Base-by-base conservation (phyloP, 1,139 yeast genomes). In the Taiozyma sp. region DNA sequence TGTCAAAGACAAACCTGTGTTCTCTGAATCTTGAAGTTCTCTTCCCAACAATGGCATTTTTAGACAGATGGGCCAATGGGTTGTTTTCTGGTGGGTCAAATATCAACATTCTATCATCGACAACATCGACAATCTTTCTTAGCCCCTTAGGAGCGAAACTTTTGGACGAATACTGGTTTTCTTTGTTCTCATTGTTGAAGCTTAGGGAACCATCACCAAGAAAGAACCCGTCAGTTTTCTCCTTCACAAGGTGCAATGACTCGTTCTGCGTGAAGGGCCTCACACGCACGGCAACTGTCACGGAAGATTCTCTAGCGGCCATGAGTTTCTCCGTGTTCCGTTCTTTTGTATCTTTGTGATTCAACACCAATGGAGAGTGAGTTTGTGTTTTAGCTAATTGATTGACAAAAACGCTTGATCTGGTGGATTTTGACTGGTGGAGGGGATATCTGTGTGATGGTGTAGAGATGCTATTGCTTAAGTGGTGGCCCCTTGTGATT, bases 51-150 rank as follows among this genome's bases (percentile, higher is more conserved):
- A 84, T 75, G 2, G 82, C 80, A 48, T 78, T 78, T 46, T 75
- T 75, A 55, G 84, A 87, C 75, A 85, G 74, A 52, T 72, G 74
- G 26, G 78, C 74, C 56, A 85, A 65, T 0, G 95, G 89, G 60
- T 81, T 83, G n/a, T 80, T 74, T 48, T 83, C 88, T 2, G 89
- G 84, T 0, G 97, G 97, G 66, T 90, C 97, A 65, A 91, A 90
- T 13, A 90, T 83, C 53, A 91, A 74, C 95, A 90, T 89, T 56
- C 82, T 74, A 60, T 88, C 96, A 70, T 90, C 97, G 3, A 88
- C 93, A 29, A 88, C 95, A 51, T 87, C 82, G 26, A 91, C 77
- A 40, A 90, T 79, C 59, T 84, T 85, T 46, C 95, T 74, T 29
- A 88, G 73, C 0, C 88, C 88, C 35, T 67, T 67, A 3, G 83